Percentiles rank a stretch among this genome's conserved stretches.
Conservation (phyloP, 2,329 filamentous ascomycete genomes). For the Epichloe amarillans region DNA sequence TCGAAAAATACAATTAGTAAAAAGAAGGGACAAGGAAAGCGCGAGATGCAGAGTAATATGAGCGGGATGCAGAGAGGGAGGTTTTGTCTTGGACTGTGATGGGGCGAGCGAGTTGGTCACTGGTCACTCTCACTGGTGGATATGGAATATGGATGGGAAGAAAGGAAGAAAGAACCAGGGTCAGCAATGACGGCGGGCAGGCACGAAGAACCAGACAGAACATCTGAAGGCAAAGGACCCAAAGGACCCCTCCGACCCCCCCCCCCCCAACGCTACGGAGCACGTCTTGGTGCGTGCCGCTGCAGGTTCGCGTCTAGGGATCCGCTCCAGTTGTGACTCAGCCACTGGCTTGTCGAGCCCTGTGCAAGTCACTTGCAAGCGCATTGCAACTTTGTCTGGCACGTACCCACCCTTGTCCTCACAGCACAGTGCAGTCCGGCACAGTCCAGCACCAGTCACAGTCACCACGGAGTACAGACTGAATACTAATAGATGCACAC, state of each 20-base stretch:
- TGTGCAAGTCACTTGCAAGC: neutral
- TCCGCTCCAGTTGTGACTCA: neutral
- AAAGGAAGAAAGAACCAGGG: neutral
- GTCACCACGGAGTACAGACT: too few relatives aligned
- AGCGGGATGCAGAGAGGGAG: slow-evolving; percentile 2
- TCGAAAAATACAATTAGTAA: neutral
- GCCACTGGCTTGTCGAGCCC: neutral
- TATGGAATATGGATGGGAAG: neutral
- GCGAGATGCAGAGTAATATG: neutral
- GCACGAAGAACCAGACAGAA: neutral
- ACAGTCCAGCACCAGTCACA: neutral
- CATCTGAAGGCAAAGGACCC: too few relatives aligned
- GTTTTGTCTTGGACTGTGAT: slow-evolving; percentile 2
- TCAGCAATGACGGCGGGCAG: neutral
- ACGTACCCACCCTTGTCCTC: neutral
- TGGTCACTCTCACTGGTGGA: neutral
- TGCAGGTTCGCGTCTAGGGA: neutral
- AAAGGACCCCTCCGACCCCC: too few relatives aligned
- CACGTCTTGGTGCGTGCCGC: neutral
- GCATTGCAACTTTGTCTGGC: neutral
- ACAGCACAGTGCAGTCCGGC: neutral
- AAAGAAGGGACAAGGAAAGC: neutral
- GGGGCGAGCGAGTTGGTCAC: neutral
- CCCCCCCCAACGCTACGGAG: too few relatives aligned
- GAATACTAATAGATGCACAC: too few relatives aligned